A percentile compares a stretch with the other conserved stretches of the same genome.
Evolutionary conservation across 2,329 filamentous ascomycete genomes (phyloP).

Genomic region (Endothia cerciana): DNA sequence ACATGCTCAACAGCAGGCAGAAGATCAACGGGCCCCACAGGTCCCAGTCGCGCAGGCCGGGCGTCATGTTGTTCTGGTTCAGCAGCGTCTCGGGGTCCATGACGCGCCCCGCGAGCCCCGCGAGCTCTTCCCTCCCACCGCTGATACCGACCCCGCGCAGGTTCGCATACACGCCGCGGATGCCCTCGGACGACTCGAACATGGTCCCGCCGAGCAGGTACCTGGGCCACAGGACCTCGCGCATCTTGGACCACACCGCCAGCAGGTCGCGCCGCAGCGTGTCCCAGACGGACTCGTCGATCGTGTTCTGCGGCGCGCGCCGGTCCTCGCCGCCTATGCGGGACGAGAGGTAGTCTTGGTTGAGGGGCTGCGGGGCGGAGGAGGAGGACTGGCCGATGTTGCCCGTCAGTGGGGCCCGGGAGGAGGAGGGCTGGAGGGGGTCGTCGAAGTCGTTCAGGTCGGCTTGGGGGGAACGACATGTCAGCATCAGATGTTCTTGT

Average conservation of each 20-base stretch:
- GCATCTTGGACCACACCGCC: constrained; percentile 97
- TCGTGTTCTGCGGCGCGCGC: constrained; percentile 85
- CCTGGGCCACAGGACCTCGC: constrained; percentile 93
- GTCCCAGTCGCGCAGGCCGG: constrained; percentile 94
- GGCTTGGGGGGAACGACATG: constrained; percentile 50
- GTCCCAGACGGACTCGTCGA: constrained; percentile 97
- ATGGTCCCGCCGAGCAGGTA: constrained; percentile 80
- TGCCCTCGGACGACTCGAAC: constrained; percentile 57
- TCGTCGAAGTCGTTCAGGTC: constrained; percentile 94
- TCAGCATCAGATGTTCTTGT: background rate
- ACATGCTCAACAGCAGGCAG: constrained; percentile 83
- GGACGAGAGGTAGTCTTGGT: constrained; percentile 84
- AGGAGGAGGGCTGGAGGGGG: constrained; percentile 69
- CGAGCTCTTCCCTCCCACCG: constrained; percentile 65
- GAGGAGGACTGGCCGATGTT: constrained; percentile 69
- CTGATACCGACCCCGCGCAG: constrained; percentile 61
- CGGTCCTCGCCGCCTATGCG: constrained; percentile 92
- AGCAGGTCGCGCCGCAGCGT: constrained; percentile 91
- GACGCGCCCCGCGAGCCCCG: constrained; percentile 63
- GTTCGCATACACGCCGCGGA: constrained; percentile 66
- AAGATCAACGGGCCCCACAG: constrained; percentile 97
- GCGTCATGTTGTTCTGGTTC: constrained; percentile 74
- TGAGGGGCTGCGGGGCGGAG: constrained; percentile 57
- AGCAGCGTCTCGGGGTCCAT: constrained; percentile 66
- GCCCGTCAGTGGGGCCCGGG: constrained; percentile 80